Base-by-base conservation (phyloP, 495 filamentous ascomycete genomes). In the Penicillium turbatum region DNA sequence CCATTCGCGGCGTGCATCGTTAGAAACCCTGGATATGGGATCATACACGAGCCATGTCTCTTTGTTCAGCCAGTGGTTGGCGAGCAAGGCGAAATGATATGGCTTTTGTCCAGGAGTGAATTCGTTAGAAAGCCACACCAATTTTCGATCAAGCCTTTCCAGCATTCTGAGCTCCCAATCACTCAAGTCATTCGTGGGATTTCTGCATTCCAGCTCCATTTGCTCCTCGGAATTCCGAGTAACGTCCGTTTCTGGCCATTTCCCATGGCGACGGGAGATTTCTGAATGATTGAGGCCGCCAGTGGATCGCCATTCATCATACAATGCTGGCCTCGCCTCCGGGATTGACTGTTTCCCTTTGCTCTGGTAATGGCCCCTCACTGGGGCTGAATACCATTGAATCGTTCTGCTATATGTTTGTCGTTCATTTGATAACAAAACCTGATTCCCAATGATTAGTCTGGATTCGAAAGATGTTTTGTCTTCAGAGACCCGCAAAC, bases 31-130 rank as follows among this genome's bases (percentile, higher is more conserved):
- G 19, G 70, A 74, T 24, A 66, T 47, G 6, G 72, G 70, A 41
- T 74, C 70, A 48, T 63, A 65, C 17, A 77, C 71, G 21, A 74
- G 37, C 72, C 72, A 73, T 5, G 72, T 73, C 26, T 67, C 62
- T 36, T 51, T 60, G 39, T 75, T 77, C 24, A 76, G 31, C 72
- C 72, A 77, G 50, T 76, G 73, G 31, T 74, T 76, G 24, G 72
- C 63, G 32, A 77, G 68, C 17, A 70, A 49, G 11, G 71, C 55
- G 47, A 77, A 76, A 42, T 75, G 72, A 47, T 68, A 77, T 5
- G 72, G 68, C 46, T 67, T 72, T 48, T 66, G 61, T 8, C 74
- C 74, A 2, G 74, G 72, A 6, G 57, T 70, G 12, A 68, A 57
- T 54, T 77, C 73, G 30, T 67, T 57, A 24, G 62, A 57, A n/a